Base-by-base conservation (phyloP, 495 filamentous ascomycete genomes). In the Margaritispora aquatica region DNA sequence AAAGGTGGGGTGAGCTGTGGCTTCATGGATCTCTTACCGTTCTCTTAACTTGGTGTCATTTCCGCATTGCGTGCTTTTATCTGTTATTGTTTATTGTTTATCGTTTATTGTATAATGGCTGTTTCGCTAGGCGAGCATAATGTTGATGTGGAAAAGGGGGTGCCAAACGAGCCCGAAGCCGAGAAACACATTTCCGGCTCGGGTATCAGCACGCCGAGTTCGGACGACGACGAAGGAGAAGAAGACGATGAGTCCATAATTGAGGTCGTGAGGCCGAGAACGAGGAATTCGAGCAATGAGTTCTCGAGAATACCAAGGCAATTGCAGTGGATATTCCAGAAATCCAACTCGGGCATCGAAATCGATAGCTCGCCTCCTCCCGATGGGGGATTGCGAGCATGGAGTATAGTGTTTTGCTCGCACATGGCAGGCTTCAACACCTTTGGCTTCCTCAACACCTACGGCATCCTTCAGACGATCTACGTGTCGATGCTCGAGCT, bases 381-480 rank as follows among this genome's bases (percentile, higher is more conserved):
- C 7, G 78, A 82, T 52, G 80, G 80, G 0, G 80, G 80, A 1
- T 49, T 61, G 36, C 58, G 68, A 38, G 80, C 80, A 20, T 83
- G 78, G 78, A 52, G 68, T 0, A 27, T 55, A 11, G 53, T 55
- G 5, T 5, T 61, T 19, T 54, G 52, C 49, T 38, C 23, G 5
- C 36, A 46, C 50, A 36, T 58, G 27, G 19, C 27, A 15, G 55
- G 47, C 26, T 51, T 59, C n/a, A 59, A 59, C 46, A 51, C 41
- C 19, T 63, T 86, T 84, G 88, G 88, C 22, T 85, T 85, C 62
- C 83, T 88, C 59, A 84, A 85, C 62, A 48, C 82, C 80, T 91
- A 87, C 62, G 87, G 88, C 8, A 77, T 86, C 4, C 90, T 88
- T 60, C 88, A 91, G 63, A 77, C 80, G 0, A 87, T 89, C 71